A percentile compares a stretch with the other conserved stretches of the same genome.
phyloP scores from a whole-genome alignment of 371 early-diverging fungal species.

The Mucor saturninus region DNA sequence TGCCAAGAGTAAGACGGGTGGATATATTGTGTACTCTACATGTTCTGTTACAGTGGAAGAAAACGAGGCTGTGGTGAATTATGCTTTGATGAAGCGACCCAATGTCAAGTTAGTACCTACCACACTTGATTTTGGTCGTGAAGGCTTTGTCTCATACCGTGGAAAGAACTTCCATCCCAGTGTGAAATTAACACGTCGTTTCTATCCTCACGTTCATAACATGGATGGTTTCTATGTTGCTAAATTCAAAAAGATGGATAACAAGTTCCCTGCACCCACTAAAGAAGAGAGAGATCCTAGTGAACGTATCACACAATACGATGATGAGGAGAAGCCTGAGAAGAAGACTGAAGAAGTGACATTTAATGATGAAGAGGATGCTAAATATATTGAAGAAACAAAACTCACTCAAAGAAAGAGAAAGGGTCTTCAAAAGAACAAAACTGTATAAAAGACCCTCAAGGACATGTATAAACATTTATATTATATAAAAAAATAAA shows the following conservation, averaged over 20 bases:
- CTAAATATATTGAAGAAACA: slow-evolving; percentile 56
- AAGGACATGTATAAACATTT: background rate
- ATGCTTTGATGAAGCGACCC: slow-evolving; percentile 93
- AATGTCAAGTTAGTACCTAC: slow-evolving; percentile 93
- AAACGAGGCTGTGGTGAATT: slow-evolving; percentile 98
- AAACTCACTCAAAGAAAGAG: slow-evolving; percentile 24
- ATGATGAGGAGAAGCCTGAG: slow-evolving; percentile 18
- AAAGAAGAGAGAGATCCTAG: slow-evolving; percentile 41
- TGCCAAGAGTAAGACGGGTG: slow-evolving; percentile 91
- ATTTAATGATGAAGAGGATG: slow-evolving; percentile 79
- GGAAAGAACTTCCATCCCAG: slow-evolving; percentile 91
- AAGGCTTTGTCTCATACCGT: slow-evolving; percentile 87
- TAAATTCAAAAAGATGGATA: slow-evolving; percentile 91
- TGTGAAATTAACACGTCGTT: slow-evolving; percentile 86
- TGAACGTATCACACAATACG: slow-evolving; percentile 15
- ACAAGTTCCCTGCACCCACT: slow-evolving; percentile 58
- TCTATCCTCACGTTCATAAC: slow-evolving; percentile 99
- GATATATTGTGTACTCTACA: slow-evolving; percentile 98
- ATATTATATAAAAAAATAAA: slow-evolving; percentile 3
- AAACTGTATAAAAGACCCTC: slow-evolving; percentile 10
- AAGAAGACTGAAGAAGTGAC: slow-evolving; percentile 35
- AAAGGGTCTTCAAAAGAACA: slow-evolving; percentile 18
- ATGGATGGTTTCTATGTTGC: slow-evolving; percentile 99
- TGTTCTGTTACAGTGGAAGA: slow-evolving; percentile 99
- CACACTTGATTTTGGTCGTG: slow-evolving; percentile 91